Base-by-base conservation (phyloP, 495 filamentous ascomycete species). In the Hypomontagnella submonticulosa region DNA sequence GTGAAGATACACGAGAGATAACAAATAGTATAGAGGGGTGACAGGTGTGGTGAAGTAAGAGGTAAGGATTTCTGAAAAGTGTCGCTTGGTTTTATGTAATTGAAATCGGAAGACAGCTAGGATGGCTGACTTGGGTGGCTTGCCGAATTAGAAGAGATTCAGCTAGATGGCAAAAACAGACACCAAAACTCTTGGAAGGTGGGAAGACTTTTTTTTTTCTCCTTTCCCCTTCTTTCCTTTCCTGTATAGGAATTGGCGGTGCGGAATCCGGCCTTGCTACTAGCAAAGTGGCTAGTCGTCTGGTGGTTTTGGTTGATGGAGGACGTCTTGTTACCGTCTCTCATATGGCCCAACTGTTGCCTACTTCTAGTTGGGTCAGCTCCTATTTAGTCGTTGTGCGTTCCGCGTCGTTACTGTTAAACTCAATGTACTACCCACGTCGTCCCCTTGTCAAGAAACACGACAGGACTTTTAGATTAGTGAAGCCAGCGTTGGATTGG, bases 51-150 rank as follows among this genome's bases (percentile, higher is more conserved):
- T 76, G 75, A 78, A 74, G 79, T 80, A 79, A 79, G 23, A 76
- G 72, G 65, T 75, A 77, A 77, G 72, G 73, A 75, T 27, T 27
- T 27, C 23, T 27, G 73, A 77, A 74, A 77, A 72, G 71, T 73
- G 66, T 73, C 61, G 53, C 64, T 77, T 76, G 77, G 75, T 81
- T 81, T 83, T 82, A 83, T 82, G 80, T 83, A 83, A 83, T 80
- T 79, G 75, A 76, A 83, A 82, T 79, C 69, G 55, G 55, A 44
- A 53, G 60, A 37, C 40, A 55, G 57, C 53, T 33, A 49, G 65
- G 65, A 47, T 68, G 58, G 64, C 34, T 58, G 38, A 53, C 40
- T 48, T 67, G 13, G 57, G 52, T 61, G 53, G 47, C 47, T 63
- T 53, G 59, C 43, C 59, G 59, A 49, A 27, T 66, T 38, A 67